phyloP scores from a whole-genome alignment of 768 basidiomycete genomes.

The Psilocybe cyanescens region DNA sequence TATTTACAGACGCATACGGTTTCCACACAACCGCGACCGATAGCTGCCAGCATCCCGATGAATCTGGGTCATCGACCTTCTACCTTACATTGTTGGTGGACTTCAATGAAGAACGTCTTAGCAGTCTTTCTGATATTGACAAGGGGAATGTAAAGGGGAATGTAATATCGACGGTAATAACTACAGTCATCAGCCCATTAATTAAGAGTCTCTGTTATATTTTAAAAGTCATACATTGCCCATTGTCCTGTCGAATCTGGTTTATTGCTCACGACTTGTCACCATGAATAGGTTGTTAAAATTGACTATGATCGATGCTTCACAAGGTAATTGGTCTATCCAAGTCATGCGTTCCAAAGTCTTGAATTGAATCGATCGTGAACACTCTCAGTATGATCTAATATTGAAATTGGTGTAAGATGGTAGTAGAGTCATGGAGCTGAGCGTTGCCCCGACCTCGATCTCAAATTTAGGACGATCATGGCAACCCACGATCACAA shows the following conservation, averaged over 20 bases:
- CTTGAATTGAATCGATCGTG: not conserved
- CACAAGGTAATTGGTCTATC: too few species aligned
- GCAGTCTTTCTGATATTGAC: constrained; percentile 13
- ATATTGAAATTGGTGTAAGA: too few species aligned
- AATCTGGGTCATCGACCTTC: not conserved
- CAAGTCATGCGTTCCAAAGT: not conserved
- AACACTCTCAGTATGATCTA: not conserved
- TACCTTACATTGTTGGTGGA: not conserved
- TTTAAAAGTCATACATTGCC: not conserved
- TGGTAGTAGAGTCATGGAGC: not conserved
- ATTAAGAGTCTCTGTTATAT: not conserved
- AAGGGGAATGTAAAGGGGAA: not conserved
- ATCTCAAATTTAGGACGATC: not conserved
- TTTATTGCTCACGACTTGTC: not conserved
- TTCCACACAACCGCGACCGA: constrained; percentile 8
- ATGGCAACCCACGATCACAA: not conserved
- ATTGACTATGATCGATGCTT: not conserved
- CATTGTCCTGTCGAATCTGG: not conserved
- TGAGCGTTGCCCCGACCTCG: not conserved
- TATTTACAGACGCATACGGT: constrained; percentile 18
- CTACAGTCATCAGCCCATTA: not conserved
- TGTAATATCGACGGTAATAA: not conserved
- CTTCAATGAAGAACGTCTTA: not conserved
- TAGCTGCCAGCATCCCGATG: not conserved
- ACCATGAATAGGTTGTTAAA: not conserved